Conservation (phyloP, 1,284 basidiomycete genomes). For the Meira nashicola region DNA sequence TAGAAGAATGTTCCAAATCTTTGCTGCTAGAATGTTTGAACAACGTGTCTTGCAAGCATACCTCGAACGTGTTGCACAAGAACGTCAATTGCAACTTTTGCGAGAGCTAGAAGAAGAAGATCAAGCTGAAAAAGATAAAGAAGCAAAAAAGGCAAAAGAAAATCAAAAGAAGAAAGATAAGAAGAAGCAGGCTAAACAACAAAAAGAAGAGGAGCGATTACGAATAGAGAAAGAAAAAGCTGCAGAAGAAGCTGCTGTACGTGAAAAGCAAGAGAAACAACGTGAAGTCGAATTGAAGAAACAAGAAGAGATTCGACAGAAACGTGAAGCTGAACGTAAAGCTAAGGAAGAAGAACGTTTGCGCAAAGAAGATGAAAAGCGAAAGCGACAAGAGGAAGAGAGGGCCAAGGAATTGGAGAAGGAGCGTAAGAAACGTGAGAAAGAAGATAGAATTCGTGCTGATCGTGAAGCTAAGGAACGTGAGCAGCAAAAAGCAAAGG, state of each 20-base stretch:
- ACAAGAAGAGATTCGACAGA: slow-evolving; percentile 68
- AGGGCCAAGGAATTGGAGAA: slow-evolving; percentile 56
- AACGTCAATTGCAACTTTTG: slow-evolving; percentile 77
- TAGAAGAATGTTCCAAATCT: slow-evolving; percentile 98
- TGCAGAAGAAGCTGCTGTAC: slow-evolving; percentile 58
- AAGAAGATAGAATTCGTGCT: slow-evolving; percentile 63
- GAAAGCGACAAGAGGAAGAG: slow-evolving; percentile 58
- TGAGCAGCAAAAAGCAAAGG: slow-evolving; percentile 55
- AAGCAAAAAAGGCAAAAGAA: slow-evolving; percentile 89
- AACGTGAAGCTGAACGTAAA: slow-evolving; percentile 57
- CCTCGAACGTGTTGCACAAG: slow-evolving; percentile 81
- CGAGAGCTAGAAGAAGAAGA: slow-evolving; percentile 87
- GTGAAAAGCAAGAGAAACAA: slow-evolving; percentile 64
- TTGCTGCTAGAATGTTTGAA: slow-evolving; percentile 99
- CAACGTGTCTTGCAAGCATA: slow-evolving; percentile 90
- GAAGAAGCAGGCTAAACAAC: slow-evolving; percentile 80
- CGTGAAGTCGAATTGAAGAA: slow-evolving; percentile 54
- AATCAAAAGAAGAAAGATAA: slow-evolving; percentile 99
- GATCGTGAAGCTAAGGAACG: slow-evolving; percentile 34
- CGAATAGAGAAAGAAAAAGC: slow-evolving; percentile 64
- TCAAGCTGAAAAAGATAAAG: slow-evolving; percentile 69
- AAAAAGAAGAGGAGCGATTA: slow-evolving; percentile 79
- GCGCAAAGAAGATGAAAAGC: slow-evolving; percentile 57
- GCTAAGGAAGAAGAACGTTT: slow-evolving; percentile 69
- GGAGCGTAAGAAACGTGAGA: slow-evolving; percentile 65